These are phyloP conservation scores for Ceratocystiopsis sp. DNA, from an alignment of 2,329 filamentous ascomycete species.

Conservation along the genomic window DNA sequence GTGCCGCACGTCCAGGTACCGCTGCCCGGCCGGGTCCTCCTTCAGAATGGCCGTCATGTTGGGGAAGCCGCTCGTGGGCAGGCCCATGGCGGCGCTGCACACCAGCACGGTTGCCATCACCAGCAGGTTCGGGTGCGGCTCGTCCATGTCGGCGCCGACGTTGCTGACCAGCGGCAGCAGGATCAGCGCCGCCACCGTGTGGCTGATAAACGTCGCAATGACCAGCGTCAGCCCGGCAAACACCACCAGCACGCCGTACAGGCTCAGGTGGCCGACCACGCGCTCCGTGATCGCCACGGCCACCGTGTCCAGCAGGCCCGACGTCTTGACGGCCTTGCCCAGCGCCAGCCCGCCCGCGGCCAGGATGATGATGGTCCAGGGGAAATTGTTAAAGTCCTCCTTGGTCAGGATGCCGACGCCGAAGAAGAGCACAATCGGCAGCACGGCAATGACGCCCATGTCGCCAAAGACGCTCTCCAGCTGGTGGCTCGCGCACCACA, in stretches of 20 bases:
- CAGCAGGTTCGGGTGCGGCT: conserved; percentile 83
- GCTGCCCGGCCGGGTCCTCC: conserved; percentile 82
- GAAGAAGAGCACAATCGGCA: conserved; percentile 91
- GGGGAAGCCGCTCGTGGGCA: conserved; percentile 91
- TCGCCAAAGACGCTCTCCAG: conserved; percentile 81
- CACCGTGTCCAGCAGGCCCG: conserved; percentile 78
- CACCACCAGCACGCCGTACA: conserved; percentile 75
- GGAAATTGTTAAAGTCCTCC: conserved; percentile 99
- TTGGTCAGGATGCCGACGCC: conserved; percentile 92
- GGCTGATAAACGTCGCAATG: conserved; percentile 93
- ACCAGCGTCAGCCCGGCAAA: conserved; percentile 75
- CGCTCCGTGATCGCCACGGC: conserved; percentile 56
- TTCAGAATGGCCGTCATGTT: conserved; percentile 99
- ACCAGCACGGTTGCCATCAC: conserved; percentile 93
- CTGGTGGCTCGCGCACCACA: conserved; percentile 89
- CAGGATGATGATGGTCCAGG: conserved; percentile 99
- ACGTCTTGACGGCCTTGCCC: conserved; percentile 86
- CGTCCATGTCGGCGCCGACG: conserved; percentile 68
- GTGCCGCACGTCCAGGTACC: conserved; percentile 83
- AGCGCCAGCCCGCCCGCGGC: conserved; percentile 84
- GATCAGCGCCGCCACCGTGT: conserved; percentile 91
- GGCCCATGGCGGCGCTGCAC: conserved; percentile 93
- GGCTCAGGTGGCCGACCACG: conserved; percentile 53
- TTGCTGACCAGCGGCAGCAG: conserved; percentile 79
- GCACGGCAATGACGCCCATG: conserved; percentile 96